A percentile compares a stretch with the other conserved stretches of the same genome.
Evolutionary conservation across 73 alveolate species (phyloP).

Genomic region (Paramecium caudatum): DNA sequence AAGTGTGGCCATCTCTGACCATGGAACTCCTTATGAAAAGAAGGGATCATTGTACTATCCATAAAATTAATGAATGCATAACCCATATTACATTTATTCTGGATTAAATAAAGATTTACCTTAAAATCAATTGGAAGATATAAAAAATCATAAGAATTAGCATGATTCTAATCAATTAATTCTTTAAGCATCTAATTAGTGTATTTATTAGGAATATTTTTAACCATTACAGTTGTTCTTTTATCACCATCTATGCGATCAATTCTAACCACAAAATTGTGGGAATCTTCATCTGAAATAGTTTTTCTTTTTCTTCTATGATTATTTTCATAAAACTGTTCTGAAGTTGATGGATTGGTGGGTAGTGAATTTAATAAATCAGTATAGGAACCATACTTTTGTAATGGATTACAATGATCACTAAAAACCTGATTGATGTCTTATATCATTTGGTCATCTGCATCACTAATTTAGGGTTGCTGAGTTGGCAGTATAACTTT

Average conservation of each 20-base stretch:
- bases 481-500: constrained; percentile 41
- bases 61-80: constrained; percentile 98
- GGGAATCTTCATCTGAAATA: constrained; percentile 66
- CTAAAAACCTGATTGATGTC: constrained; percentile 41
- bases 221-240: constrained; percentile 98
- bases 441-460: background rate
- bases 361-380: background rate
- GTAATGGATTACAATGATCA: background rate
- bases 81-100: constrained; percentile 97
- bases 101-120: constrained; percentile 47
- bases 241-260: constrained; percentile 75
- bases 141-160: constrained; percentile 85
- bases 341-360: background rate
- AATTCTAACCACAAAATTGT: constrained; percentile 2
- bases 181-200: constrained; percentile 86
- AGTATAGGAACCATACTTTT: background rate
- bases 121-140: constrained; percentile 88
- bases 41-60: constrained; percentile 86
- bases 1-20: constrained; percentile 93
- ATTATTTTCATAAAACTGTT: constrained; percentile 50
- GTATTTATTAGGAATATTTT: constrained; percentile 98
- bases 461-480: background rate
- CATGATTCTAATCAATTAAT: constrained; percentile 90
- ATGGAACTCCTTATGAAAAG: constrained; percentile 88
- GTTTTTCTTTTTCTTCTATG: constrained; percentile 64